phyloP scores from a whole-genome alignment of 176 grass and related monocot genomes.

The Zoysia japonica region DNA sequence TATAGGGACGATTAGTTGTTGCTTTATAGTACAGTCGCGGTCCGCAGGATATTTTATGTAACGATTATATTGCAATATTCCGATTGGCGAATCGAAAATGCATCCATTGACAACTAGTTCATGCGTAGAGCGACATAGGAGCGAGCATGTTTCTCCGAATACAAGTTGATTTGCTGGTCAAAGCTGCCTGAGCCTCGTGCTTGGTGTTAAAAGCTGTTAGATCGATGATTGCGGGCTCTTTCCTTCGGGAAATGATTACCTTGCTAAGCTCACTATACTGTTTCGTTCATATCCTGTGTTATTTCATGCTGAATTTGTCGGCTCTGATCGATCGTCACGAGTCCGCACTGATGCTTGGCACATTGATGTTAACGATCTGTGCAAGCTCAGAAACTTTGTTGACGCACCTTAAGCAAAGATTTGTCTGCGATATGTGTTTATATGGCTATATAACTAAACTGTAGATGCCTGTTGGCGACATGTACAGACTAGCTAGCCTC shows the following conservation, averaged over 20 bases:
- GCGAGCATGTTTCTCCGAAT: background rate
- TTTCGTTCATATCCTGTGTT: slow-evolving; percentile 32
- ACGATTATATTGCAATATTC: background rate
- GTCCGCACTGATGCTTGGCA: background rate
- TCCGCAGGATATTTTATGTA: slow-evolving; percentile 55
- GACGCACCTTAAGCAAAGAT: background rate
- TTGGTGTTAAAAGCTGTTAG: slow-evolving; percentile 16
- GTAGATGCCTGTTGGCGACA: background rate
- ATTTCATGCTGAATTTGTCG: slow-evolving; percentile 53
- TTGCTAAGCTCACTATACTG: slow-evolving; percentile 7
- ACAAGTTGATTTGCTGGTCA: slow-evolving; percentile 31
- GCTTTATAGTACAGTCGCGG: slow-evolving; percentile 20
- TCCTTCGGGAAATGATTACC: slow-evolving; percentile 34
- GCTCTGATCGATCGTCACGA: background rate
- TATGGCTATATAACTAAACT: background rate
- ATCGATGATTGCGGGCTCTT: slow-evolving; percentile 21
- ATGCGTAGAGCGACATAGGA: background rate
- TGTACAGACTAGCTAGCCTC: slow-evolving; percentile 23
- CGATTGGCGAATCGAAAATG: background rate
- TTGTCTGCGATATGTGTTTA: background rate
- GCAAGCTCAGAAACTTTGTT: background rate
- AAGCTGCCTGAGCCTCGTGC: background rate
- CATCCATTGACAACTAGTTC: background rate
- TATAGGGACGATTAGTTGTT: slow-evolving; percentile 1
- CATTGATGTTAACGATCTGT: slow-evolving; percentile 9